These are phyloP conservation scores for Hibiscus mutabilis DNA, from an alignment of 345 rosid species.

Conservation along the genomic window DNA sequence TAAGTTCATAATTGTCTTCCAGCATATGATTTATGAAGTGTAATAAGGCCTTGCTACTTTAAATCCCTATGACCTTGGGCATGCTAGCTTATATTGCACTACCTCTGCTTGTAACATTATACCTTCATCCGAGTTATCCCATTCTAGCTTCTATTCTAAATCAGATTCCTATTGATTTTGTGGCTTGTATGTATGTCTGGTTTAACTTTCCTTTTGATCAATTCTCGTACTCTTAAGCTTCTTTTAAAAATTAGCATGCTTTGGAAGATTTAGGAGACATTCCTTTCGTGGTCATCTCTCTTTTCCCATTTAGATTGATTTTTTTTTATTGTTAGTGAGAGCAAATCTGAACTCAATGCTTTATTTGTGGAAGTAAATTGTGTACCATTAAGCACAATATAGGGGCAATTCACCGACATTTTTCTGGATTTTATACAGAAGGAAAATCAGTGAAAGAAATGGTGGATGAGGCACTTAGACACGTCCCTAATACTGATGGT, in stretches of 20 bases:
- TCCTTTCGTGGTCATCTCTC: background rate
- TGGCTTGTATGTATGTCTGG: conserved; percentile 2
- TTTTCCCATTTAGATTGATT: background rate
- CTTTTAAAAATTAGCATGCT: background rate
- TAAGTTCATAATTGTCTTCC: conserved; percentile 36
- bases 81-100: background rate
- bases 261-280: background rate
- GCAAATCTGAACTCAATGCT: background rate
- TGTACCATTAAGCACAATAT: background rate
- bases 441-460: conserved; percentile 96
- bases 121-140: background rate
- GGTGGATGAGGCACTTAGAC: conserved; percentile 93
- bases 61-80: background rate
- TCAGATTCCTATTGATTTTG: background rate
- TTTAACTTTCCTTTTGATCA: background rate
- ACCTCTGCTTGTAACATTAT: background rate
- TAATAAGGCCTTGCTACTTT: conserved; percentile 8
- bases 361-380: background rate
- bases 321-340: background rate
- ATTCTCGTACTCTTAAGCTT: conserved; percentile 1
- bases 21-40: background rate
- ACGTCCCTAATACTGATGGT: conserved; percentile 76
- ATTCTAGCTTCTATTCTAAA: background rate
- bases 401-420: conserved; percentile 12
- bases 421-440: conserved; percentile 40